Evolutionary conservation across 2,329 filamentous ascomycete species (phyloP), one percentile per base, ranked within the genome.

Genomic region (Penicillium expansum): DNA sequence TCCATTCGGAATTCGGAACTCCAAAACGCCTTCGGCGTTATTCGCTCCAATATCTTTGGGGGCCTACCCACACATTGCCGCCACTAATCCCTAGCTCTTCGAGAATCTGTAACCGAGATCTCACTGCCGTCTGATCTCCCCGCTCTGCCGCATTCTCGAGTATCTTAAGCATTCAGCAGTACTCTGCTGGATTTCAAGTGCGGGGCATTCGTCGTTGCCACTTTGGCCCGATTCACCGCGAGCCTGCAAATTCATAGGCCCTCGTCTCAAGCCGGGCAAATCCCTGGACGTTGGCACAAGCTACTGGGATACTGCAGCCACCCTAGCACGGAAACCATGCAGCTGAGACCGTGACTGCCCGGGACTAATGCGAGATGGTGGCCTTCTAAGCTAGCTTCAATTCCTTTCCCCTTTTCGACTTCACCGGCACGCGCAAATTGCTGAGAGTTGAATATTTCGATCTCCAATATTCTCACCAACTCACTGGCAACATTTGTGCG

Each of bases 311-410:
- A 62, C 60, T 62, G 64, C 67, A 69, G 65, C 59, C 58, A 64
- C 60, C 65, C 60, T 63, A 63, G 62, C 53, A 67, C 70, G 63
- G 59, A 64, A 59, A 64, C 63, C 55, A 65, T 67, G 63, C 62
- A 62, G 60, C 54, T 48, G 62, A 60, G 52, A 59, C 56, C 35
- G 48, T 64, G 60, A 67, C 58, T 62, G 58, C 58, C 54, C 65
- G 41, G 53, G 54, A 60, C 61, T 54, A 69, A 70, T 67, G 64
- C 64, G 61, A 63, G 51, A 69, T 71, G 66, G 45, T 65, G 59
- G 56, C 56, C 57, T 59, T 63, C 54, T 71, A 69, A 64, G 56
- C 44, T 32, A 41, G 35, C 62, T 61, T 52, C 48, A 49, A 48
- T 55, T 42, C 48, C 39, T 52, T 58, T 37, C 48, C 27, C 51